Conservation (phyloP, 2,329 filamentous ascomycete genomes). For the Neonectria neomacrospora region DNA sequence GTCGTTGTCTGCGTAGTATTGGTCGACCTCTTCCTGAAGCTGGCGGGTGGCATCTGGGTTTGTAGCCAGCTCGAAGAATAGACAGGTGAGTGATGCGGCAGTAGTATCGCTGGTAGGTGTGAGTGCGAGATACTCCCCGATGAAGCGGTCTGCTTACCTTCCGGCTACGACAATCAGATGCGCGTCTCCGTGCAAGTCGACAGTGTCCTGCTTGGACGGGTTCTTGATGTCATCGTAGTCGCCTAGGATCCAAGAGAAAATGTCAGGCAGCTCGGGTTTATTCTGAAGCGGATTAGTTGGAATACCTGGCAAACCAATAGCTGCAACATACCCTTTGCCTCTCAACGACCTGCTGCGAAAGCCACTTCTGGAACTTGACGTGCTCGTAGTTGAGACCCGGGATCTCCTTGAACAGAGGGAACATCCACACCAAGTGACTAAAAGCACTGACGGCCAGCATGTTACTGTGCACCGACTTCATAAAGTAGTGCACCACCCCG, state of each 20-base stretch:
- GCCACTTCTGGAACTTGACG: conserved; percentile 8
- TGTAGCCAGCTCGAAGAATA: conserved; percentile 19
- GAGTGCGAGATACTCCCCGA: neutral
- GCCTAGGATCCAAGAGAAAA: conserved; percentile 19
- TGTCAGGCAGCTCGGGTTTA: conserved; percentile 10
- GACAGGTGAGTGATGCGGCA: conserved; percentile 18
- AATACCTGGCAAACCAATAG: too few species aligned
- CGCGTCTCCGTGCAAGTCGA: conserved; percentile 6
- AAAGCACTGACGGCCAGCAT: conserved; percentile 21
- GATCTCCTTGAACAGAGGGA: conserved; percentile 24
- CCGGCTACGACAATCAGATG: conserved; percentile 10
- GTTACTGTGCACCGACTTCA: conserved; percentile 20
- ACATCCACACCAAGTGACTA: conserved; percentile 21
- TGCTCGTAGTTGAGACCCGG: conserved; percentile 22
- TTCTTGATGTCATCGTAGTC: conserved; percentile 13
- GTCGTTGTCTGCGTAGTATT: neutral
- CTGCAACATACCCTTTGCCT: conserved; percentile 4
- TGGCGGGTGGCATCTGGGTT: neutral
- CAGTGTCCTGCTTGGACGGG: conserved; percentile 10
- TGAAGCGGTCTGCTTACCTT: neutral
- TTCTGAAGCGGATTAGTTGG: conserved; percentile 1
- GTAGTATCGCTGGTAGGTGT: conserved; percentile 31
- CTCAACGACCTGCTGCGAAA: conserved; percentile 7
- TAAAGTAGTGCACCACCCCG: conserved; percentile 17
- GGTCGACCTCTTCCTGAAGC: conserved; percentile 25